A percentile compares a stretch with the other conserved stretches of the same genome.
phyloP scores from a whole-genome alignment of 2,329 filamentous ascomycete genomes.

The Xylariaceae sp. region DNA sequence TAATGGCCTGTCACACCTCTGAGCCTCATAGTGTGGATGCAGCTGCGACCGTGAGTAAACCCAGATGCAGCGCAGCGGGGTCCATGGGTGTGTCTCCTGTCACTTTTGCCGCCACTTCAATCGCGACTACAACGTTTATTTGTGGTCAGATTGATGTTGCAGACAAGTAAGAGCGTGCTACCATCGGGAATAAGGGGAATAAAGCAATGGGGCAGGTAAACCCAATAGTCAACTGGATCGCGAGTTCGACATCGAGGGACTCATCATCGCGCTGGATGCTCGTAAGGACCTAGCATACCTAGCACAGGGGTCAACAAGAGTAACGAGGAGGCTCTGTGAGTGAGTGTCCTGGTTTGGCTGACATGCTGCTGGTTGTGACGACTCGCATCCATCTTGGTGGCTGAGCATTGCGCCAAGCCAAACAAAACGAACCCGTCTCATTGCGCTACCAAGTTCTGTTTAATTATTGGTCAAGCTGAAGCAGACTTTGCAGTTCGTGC shows the following conservation, averaged over 20 bases:
- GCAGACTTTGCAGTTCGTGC: background rate
- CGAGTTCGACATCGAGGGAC: no score
- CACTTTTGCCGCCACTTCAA: background rate
- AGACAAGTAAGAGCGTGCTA: no score
- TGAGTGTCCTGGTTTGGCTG: background rate
- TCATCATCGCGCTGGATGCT: no score
- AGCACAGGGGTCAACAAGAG: slow-evolving; percentile 7
- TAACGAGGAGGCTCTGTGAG: slow-evolving; percentile 19
- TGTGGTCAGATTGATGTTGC: no score
- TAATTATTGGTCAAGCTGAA: background rate
- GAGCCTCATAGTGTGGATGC: background rate
- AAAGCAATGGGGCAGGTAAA: no score
- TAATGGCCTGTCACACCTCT: slow-evolving; percentile 4
- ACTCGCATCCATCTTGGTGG: slow-evolving; percentile 9
- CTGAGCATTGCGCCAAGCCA: slow-evolving; percentile 9
- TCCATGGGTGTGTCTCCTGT: background rate
- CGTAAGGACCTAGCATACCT: background rate
- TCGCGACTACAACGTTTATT: no score
- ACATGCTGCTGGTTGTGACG: no score
- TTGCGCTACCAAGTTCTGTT: background rate
- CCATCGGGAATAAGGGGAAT: no score
- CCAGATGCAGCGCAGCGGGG: no score
- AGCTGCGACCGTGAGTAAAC: background rate
- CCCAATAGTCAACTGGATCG: no score
- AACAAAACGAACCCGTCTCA: slow-evolving; percentile 4